These are phyloP conservation scores for Calycina marina DNA, from an alignment of 2,329 filamentous ascomycete genomes.

Conservation along the genomic window DNA sequence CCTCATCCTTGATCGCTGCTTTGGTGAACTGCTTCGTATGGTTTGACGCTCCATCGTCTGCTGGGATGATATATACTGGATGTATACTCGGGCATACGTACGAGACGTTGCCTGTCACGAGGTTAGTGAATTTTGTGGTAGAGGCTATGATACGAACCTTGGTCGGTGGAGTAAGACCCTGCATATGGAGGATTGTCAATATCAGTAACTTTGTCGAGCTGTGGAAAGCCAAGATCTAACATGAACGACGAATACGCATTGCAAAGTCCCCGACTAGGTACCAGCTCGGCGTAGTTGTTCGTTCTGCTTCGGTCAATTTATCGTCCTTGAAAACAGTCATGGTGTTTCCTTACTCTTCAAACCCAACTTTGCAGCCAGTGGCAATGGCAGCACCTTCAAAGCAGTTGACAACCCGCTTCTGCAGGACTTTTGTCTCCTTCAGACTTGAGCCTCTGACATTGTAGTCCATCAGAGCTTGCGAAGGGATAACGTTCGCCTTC, in stretches of 20 bases:
- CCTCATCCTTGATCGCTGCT: neutral
- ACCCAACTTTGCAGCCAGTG: conserved; percentile 15
- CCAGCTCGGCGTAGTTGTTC: neutral
- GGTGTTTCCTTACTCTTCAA: conserved; percentile 18
- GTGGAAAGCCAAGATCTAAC: neutral
- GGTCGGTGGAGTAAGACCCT: neutral
- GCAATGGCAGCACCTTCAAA: conserved; percentile 16
- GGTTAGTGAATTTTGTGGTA: neutral
- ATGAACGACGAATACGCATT: neutral
- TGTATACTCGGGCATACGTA: neutral
- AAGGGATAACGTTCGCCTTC: conserved; percentile 26
- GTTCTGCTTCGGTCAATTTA: neutral
- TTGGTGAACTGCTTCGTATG: neutral
- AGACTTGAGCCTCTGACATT: conserved; percentile 11
- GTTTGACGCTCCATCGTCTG: neutral
- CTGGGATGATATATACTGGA: neutral
- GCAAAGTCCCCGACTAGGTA: neutral
- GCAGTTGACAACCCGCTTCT: conserved; percentile 11
- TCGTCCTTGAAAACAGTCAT: neutral
- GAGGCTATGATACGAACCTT: neutral
- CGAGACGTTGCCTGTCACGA: neutral
- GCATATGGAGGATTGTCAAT: neutral
- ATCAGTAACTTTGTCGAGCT: neutral
- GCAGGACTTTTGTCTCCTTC: conserved; percentile 7
- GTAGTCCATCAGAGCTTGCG: conserved; percentile 9